Evolutionary conservation across 1,284 basidiomycete genomes (phyloP), one percentile per base, ranked within the genome.

Genomic region (Apiotrichum sp.): DNA sequence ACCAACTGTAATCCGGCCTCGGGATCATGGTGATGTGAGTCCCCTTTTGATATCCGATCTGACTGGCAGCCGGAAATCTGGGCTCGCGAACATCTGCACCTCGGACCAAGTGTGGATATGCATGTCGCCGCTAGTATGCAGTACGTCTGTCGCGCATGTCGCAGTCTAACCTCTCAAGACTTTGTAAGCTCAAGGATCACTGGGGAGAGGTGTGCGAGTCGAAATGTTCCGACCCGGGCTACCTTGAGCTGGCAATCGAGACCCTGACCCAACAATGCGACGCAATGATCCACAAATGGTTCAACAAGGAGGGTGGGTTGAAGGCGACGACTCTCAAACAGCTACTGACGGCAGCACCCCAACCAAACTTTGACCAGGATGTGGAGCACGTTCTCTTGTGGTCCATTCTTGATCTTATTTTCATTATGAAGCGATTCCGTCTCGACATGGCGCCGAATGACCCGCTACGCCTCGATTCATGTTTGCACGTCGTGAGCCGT

Each of bases 161-260:
- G 2, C 6, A 8, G 40, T 36, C 44, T 56, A 9, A 61, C 41
- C 2, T 4, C 8, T 4, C 31, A 55, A 64, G 67, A 41, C 54
- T 69, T 6, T 68, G 67, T 55, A 64, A 65, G 61, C 59, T 69
- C 9, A 68, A 69, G 52, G 69, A 71, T 47, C 64, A 69, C 49
- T 71, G 69, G 69, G 59, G 64, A 14, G 56, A 63, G 8, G 58
- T 68, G 14, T 65, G 64, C 54, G 64, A 65, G 39, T 47, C 59
- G 6, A 58, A 57, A 14, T 35, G 53, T 11, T 56, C 63, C 3
- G 64, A 67, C 40, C 46, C 59, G 3, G 57, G 59, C 3, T 68
- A 66, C 42, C 54, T 59, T 47, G 69, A 68, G 31, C 50, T 65
- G 4, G 66, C 64, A 2, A 61, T 67, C 34, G 69, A 69, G 42